Percentiles rank a stretch among this genome's conserved stretches.
Evolutionary conservation across 495 filamentous ascomycete species (phyloP).

Genomic region (Aspergillus hancockii): DNA sequence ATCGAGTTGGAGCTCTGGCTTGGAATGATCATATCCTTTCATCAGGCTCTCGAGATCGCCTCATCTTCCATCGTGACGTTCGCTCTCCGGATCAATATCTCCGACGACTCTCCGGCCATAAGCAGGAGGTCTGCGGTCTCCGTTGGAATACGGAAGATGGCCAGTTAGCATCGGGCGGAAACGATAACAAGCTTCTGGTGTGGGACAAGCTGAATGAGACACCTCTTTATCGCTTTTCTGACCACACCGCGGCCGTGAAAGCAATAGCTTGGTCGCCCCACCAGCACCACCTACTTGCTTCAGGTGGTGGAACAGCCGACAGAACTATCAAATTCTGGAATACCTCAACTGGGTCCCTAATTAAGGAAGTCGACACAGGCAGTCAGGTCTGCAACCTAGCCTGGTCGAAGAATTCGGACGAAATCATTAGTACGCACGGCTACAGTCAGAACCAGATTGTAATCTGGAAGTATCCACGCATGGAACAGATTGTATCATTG

Average conservation of each 20-base stretch:
- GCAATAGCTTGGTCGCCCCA: slow-evolving; percentile 99
- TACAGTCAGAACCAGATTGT: slow-evolving; percentile 98
- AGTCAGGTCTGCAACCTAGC: slow-evolving; percentile 96
- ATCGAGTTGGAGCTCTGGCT: slow-evolving; percentile 84
- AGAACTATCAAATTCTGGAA: slow-evolving; percentile 97
- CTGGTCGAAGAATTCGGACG: slow-evolving; percentile 94
- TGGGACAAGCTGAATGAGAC: slow-evolving; percentile 92
- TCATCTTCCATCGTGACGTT: slow-evolving; percentile 94
- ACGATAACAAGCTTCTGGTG: slow-evolving; percentile 97
- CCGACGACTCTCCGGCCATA: slow-evolving; percentile 80
- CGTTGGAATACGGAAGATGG: slow-evolving; percentile 96
- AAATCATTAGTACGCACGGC: slow-evolving; percentile 96
- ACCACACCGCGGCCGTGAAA: slow-evolving; percentile 94
- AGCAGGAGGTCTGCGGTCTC: slow-evolving; percentile 97
- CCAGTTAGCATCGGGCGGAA: slow-evolving; percentile 93
- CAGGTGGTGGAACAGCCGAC: slow-evolving; percentile 93
- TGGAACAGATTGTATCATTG: slow-evolving; percentile 92
- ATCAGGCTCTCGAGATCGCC: slow-evolving; percentile 88
- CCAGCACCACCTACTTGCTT: slow-evolving; percentile 89
- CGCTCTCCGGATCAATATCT: slow-evolving; percentile 89
- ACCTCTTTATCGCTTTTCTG: slow-evolving; percentile 86
- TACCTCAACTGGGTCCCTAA: slow-evolving; percentile 72
- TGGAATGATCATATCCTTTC: slow-evolving; percentile 99
- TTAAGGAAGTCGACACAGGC: slow-evolving; percentile 90
- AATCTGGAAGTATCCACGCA: slow-evolving; percentile 97